Base-by-base conservation (phyloP, 148 eudicot genomes). In the Fagopyrum homotropicum region DNA sequence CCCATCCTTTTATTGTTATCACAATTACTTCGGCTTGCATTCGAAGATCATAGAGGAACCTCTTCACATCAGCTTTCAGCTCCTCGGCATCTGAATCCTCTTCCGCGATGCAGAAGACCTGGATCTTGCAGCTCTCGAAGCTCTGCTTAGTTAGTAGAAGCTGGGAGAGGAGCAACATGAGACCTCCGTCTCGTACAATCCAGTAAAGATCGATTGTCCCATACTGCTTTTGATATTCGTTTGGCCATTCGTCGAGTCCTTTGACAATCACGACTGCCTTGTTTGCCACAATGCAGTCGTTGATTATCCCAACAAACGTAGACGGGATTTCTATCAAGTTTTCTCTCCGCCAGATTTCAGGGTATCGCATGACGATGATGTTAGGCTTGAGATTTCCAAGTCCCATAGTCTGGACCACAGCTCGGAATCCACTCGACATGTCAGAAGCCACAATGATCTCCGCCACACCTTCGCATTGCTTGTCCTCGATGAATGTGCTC, bases 181-280 rank as follows among this genome's bases (percentile, higher is more conserved):
- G 90, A 70, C 99, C 99, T 11, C 99, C 99, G 64, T 95, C 99
- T 75, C 99, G 78, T 19, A 95, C 99, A 49, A 95, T 95, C 99
- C 99, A 95, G 73, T 95, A 95, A 76, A 95, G 85, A 84, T 95
- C 99, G 9, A 95, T 95, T 19, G 97, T 92, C n/a, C 99, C 99
- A 69, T 84, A 95, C 73, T 95, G 99, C 55, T 89, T 89, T 75
- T 95, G 98, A 72, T 80, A 95, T 77, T 85, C 97, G 72, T 95
- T 95, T 17, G 99, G 99, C 99, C 99, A 95, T 74, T 92, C 99
- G 46, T 95, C 99, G 0, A 95, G 94, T 2, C 99, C 99, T 80
- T 95, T 95, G 73, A 95, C 99, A 17, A 95, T 95, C 43, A 95
- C 98, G 48, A 95, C 99, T 0, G 99, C 99, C 84, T 95, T 95